Conservation (phyloP, 1,284 basidiomycete species). For the Pseudozyma hubeiensis region DNA sequence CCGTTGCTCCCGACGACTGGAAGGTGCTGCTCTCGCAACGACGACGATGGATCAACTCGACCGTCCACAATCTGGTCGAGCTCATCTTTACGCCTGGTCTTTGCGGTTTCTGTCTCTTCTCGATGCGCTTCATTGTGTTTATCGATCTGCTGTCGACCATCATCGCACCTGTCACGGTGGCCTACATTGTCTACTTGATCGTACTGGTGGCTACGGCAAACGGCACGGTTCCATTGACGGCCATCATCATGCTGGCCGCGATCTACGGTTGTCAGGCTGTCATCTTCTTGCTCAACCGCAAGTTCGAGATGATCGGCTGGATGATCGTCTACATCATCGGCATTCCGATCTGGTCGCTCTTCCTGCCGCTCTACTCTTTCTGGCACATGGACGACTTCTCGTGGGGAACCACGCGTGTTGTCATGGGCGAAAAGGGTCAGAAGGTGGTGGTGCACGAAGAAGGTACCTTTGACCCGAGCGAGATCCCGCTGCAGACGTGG, state of each 20-base stretch:
- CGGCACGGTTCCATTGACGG: constrained; percentile 71
- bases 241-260: constrained; percentile 89
- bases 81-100: constrained; percentile 90
- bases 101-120: constrained; percentile 91
- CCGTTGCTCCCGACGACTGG: constrained; percentile 77
- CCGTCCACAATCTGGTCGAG: constrained; percentile 95
- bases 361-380: constrained; percentile 95
- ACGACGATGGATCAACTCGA: constrained; percentile 99
- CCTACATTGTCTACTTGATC: constrained; percentile 74
- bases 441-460: constrained; percentile 91
- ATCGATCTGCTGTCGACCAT: constrained; percentile 84
- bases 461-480: constrained; percentile 90
- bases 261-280: constrained; percentile 79
- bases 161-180: constrained; percentile 90
- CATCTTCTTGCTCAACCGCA: constrained; percentile 68
- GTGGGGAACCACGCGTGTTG: constrained; percentile 89
- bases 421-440: constrained; percentile 89
- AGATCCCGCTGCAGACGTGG: constrained; percentile 98
- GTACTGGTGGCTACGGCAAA: constrained; percentile 57
- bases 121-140: constrained; percentile 98
- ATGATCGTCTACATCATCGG: constrained; percentile 73
- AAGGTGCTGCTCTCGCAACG: constrained; percentile 94
- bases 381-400: constrained; percentile 99
- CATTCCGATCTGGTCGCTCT: constrained; percentile 89
- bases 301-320: constrained; percentile 68